Base-by-base conservation (phyloP, 306 rosid species). In the Begonia masoniana region DNA sequence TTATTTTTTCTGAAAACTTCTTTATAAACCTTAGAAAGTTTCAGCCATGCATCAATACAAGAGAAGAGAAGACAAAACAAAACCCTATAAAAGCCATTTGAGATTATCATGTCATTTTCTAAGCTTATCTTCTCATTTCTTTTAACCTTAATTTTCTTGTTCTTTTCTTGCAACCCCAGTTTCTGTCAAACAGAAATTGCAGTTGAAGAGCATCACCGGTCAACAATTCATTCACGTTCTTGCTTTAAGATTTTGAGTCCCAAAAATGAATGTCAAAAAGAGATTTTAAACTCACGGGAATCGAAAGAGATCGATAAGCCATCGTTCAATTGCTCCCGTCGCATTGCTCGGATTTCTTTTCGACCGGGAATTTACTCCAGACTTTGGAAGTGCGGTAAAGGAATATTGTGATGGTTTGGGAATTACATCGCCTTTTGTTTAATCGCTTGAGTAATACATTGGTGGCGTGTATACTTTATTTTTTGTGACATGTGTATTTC, bases 381-480 rank as follows among this genome's bases (percentile, higher is more conserved):
- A 52, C 12, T 23, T 61, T 21, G 43, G 50, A 19, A 31, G 50
- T 19, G 64, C 50, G 5, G 57, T 61, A 2, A 42, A 42, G 5
- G 65, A 61, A 19, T 61, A 61, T 51, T 61, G 57, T 43, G 50
- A 61, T 15, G 65, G 65, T 12, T 50, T 61, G 65, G 57, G 58
- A 61, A 52, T 61, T 9, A 51, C 65, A 13, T 57, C 65, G 42
- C 58, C 58, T 49, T 21, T 21, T 21, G 24, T 21, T 21, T 21
- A 21, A 21, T 21, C 24, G 4, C 24, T 21, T 21, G 24, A 3
- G 24, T 21, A 1, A 21, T 21, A 21, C 24, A 3, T 21, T 21
- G 24, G 24, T 21, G 24, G 3, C 4, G 3, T 21, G 24, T 21
- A 21, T 21, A 21, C 24, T 21, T 21, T 3, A 21, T 21, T 21